A percentile compares a stretch with the other conserved stretches of the same genome.
Evolutionary conservation across 768 basidiomycete genomes (phyloP).

Genomic region (Termitomyces sp.): DNA sequence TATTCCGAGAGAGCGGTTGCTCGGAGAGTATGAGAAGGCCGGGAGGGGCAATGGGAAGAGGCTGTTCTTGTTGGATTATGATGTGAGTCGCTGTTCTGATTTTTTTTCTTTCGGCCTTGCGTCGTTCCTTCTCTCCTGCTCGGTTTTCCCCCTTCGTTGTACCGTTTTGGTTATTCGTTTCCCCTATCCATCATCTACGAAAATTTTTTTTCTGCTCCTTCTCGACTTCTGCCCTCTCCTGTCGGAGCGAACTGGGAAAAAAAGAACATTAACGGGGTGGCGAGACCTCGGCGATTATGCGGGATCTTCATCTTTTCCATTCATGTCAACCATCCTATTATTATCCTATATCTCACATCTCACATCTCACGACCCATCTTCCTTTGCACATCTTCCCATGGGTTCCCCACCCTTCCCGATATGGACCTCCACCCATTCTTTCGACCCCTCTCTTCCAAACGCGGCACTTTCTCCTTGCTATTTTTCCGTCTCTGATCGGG

Average conservation of each 20-base stretch:
- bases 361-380: not conserved
- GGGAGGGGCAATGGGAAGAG: conserved; percentile 81
- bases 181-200: too few species aligned
- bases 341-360: not conserved
- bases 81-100: conserved; percentile 45
- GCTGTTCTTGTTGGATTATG: conserved; percentile 93
- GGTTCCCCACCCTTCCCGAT: too few species aligned
- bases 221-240: not conserved
- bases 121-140: too few species aligned
- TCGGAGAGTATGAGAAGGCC: conserved; percentile 57
- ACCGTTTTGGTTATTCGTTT: not conserved
- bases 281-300: conserved; percentile 4
- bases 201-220: not conserved
- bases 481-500: not conserved
- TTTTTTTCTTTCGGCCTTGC: not conserved
- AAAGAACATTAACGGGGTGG: not conserved
- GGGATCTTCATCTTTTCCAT: not conserved
- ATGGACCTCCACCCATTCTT: not conserved
- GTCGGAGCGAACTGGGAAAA: not conserved
- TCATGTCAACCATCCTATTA: not conserved
- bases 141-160: too few species aligned
- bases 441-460: not conserved
- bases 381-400: not conserved
- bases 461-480: too few species aligned
- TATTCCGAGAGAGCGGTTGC: conserved; percentile 59